Evolutionary conservation across 345 rosid genomes (phyloP), one percentile per base, ranked within the genome.

Genomic region (Moricandia moricandioides): DNA sequence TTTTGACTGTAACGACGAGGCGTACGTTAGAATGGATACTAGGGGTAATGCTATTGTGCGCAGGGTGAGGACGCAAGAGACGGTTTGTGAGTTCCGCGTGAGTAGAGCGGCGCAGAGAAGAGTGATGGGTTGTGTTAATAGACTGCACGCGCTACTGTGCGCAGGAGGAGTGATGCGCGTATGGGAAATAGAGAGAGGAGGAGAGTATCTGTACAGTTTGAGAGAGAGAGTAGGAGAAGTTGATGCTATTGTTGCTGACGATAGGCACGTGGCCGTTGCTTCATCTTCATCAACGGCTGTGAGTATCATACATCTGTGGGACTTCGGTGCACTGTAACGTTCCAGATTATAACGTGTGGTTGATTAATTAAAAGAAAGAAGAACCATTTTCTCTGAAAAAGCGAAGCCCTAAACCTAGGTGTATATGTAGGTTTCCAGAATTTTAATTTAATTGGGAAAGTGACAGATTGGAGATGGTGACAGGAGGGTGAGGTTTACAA

Each of bases 221-320:
- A 71, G 79, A 16, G 92, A 89, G 76, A 81, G 88, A 59, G 9
- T 85, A 0, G 97, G 86, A 2, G 91, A 82, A 7, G 84, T 86
- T 2, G 85, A 72, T 8, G 96, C 90, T 0, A 77, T 91, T 3
- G 91, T 82, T 35, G 90, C 87, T 0, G 82, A 87, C 29, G 97
- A 90, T 6, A 81, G 94, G 66, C 86, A 95, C 81, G 91, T 95
- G 84, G 97, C 89, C 3, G 98, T 81, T n/a, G 81, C 83, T 4
- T 63, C 80, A 7, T 39, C 72, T n/a, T 51, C 78, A 67, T 62
- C 87, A 2, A 65, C 71, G 29, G 64, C 57, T 10, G 89, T 81
- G 52, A 72, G 81, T 18, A 52, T 65, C 0, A 83, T 95, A 79
- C 92, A 92, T 65, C 70, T 95, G 6, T 95, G 99, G 99, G 92